Evolutionary conservation across 2,329 filamentous ascomycete genomes (phyloP), one percentile per base, ranked within the genome.

Genomic region (Verticillium albo-atrum): DNA sequence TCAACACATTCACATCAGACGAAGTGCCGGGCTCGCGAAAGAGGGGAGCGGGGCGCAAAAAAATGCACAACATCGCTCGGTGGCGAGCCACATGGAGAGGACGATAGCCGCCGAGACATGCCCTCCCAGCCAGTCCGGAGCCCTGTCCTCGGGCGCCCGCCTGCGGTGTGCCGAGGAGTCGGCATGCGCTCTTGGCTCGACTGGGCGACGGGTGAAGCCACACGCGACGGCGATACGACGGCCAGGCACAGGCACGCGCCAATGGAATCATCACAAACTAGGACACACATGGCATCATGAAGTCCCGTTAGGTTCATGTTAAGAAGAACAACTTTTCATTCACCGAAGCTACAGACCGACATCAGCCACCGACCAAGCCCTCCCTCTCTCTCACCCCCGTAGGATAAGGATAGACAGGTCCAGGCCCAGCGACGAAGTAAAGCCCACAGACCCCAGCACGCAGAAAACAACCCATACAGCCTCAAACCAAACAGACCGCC

Each of bases 401-500:
- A n/a, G 20, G 20, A 25, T 20, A n/a, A 7, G 7, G 42, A n/a
- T n/a, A n/a, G 20, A 47, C 42, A 47, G 42, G 17, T 4, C 15
- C 12, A 37, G 35, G n/a, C n/a, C n/a, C 30, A 32, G 42, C 42
- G 42, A 23, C n/a, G 7, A n/a, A 47, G 42, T 5, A 47, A 47
- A 47, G 42, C n/a, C 42, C 42, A 47, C 42, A 47, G 20, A 47
- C 42, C 42, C 42, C 42, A 47, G 42, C 42, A 47, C 42, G 42
- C 42, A 47, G 42, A 47, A 47, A 23, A 47, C 5, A 32, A 32
- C 30, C 14, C 30, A 32, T n/a, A 37, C 35, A 54, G 25, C 15
- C 25, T 30, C 51, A 54, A 37, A 47, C 55, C 60, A 62, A 55
- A 54, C 57, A 60, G 37, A 55, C 61, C 28, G 37, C 26, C 67